Evolutionary conservation across 1,284 basidiomycete species (phyloP).

Genomic region (Mycena sp.): DNA sequence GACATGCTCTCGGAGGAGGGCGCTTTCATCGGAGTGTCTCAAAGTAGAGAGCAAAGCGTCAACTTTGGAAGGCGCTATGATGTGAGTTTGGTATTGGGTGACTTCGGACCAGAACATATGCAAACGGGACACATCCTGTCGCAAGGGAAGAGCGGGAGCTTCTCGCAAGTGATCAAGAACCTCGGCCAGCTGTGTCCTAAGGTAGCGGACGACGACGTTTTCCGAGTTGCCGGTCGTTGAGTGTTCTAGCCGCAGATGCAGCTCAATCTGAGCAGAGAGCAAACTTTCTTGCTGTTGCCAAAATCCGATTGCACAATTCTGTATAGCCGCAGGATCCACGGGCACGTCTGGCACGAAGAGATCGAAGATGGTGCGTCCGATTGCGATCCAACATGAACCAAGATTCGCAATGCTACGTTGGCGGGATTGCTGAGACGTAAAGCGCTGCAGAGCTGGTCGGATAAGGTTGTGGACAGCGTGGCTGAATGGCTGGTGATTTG

Average conservation of each 20-base stretch:
- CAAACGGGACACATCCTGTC: slow-evolving; percentile 67
- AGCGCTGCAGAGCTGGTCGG: slow-evolving; percentile 21
- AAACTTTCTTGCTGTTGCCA: slow-evolving; percentile 56
- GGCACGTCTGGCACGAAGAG: slow-evolving; percentile 90
- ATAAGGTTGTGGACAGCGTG: slow-evolving; percentile 10
- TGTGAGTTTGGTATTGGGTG: slow-evolving; percentile 70
- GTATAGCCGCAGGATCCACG: slow-evolving; percentile 86
- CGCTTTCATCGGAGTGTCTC: slow-evolving; percentile 45
- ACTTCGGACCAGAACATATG: slow-evolving; percentile 88
- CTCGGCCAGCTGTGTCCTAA: slow-evolving; percentile 51
- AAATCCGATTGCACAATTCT: slow-evolving; percentile 63
- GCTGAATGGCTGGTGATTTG: slow-evolving; percentile 32
- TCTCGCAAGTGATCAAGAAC: slow-evolving; percentile 39
- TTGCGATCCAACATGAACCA: slow-evolving; percentile 73
- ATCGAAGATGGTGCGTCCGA: slow-evolving; percentile 68
- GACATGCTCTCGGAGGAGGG: slow-evolving; percentile 63
- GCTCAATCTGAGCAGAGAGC: slow-evolving; percentile 62
- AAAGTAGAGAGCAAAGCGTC: slow-evolving; percentile 50
- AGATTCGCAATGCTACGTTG: slow-evolving; percentile 39
- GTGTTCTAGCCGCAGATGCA: slow-evolving; percentile 69
- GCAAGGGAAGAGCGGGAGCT: slow-evolving; percentile 41
- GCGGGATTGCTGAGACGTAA: slow-evolving; percentile 19
- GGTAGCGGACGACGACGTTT: slow-evolving; percentile 59
- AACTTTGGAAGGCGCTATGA: slow-evolving; percentile 59
- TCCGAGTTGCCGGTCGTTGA: slow-evolving; percentile 68